Conservation (phyloP, 371 early-diverging fungal genomes). For the Mortierella sp. region DNA sequence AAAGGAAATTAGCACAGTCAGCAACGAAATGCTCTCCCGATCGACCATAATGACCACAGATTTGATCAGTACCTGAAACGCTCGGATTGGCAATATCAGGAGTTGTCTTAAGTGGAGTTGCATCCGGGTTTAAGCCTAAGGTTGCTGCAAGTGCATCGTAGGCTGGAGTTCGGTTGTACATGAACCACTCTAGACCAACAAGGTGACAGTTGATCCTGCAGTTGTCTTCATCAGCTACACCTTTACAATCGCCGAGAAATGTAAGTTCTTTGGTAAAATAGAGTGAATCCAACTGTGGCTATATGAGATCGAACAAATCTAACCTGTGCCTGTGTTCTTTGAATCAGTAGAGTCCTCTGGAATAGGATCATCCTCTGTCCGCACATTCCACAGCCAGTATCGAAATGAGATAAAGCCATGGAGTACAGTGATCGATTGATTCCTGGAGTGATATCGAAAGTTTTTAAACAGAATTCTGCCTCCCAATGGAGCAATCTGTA, state of each 20-base stretch:
- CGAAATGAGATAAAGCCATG: conserved; percentile 85
- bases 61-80: conserved; percentile 24
- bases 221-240: conserved; percentile 43
- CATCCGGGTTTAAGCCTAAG: conserved; percentile 62
- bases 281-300: not conserved
- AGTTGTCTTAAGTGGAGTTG: conserved; percentile 23
- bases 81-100: conserved; percentile 17
- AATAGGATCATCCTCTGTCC: conserved; percentile 63
- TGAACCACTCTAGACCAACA: conserved; percentile 87
- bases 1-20: not conserved
- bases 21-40: not conserved
- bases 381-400: conserved; percentile 81
- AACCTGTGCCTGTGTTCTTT: conserved; percentile 27
- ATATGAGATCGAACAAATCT: not conserved
- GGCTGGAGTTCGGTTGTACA: conserved; percentile 85
- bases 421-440: conserved; percentile 79
- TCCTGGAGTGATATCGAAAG: conserved; percentile 78
- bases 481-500: conserved; percentile 81
- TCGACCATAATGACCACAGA: not conserved
- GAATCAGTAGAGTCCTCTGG: conserved; percentile 43
- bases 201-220: conserved; percentile 80
- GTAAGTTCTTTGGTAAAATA: not conserved
- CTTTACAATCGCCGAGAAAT: conserved; percentile 7
- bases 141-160: conserved; percentile 76
- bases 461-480: conserved; percentile 88